Evolutionary conservation across 768 basidiomycete genomes (phyloP), one percentile per base, ranked within the genome.

Genomic region (Rhizopogon roseolus): DNA sequence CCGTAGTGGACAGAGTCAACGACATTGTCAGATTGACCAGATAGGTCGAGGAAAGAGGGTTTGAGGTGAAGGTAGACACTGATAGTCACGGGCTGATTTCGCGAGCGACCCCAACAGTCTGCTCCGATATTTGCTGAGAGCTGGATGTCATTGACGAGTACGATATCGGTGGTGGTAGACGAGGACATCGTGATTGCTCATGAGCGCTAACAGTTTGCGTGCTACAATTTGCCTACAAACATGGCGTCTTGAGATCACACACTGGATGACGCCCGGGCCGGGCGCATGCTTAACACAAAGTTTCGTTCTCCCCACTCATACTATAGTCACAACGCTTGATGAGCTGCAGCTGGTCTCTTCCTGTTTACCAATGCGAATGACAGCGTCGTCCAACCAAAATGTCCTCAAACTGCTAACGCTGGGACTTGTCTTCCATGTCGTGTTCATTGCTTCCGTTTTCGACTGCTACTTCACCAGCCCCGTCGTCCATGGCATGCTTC

Each of bases 401-500:
- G 66, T 69, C 45, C 29, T 61, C 62, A 60, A 72, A 53, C 71
- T 89, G 14, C 76, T 92, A 14, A 54, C 80, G n/a, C 66, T 88
- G 40, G 88, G 87, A 32, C 75, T 93, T 37, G 62, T 85, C 38
- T 91, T 92, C 62, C 90, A 93, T 63, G 66, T 88, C 50, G 74
- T 84, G 5, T 90, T 82, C 67, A 86, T 87, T 50, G 79, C 76
- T 36, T 83, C 86, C 3, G 82, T 76, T 14, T 94, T 94, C 69
- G 89, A 93, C 70, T 92, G 90, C 68, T 94, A 93, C 66, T 94
- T 94, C 66, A 88, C 82, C 25, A 88, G 84, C 60, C 87, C 90
- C 0, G 88, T 90, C 7, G 88, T 90, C 22, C 77, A 84, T 73
- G 88, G 88, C 48, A 90, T 91, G 87, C 65, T 73, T 59, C 80